A percentile compares a stretch with the other conserved stretches of the same genome.
Conservation (phyloP, 2,329 filamentous ascomycete genomes). For the Microcera coccophila region DNA sequence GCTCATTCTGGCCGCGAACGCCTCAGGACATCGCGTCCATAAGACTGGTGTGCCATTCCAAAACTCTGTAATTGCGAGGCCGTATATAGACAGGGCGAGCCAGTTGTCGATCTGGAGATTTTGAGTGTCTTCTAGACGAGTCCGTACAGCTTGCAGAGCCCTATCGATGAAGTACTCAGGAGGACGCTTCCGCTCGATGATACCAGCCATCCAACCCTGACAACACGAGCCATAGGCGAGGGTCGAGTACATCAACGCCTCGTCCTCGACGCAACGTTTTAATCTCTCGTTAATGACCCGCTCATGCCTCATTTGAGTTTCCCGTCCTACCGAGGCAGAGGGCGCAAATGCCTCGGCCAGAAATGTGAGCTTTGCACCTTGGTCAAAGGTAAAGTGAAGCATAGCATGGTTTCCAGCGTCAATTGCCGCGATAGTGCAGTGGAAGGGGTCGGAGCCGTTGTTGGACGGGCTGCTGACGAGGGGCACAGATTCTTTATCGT, state of each 20-base stretch:
- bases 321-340: not conserved
- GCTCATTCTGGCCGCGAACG: not conserved
- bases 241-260: constrained; percentile 12
- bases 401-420: constrained; percentile 6
- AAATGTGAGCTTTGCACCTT: constrained; percentile 5
- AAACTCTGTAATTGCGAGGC: constrained; percentile 7
- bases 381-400: constrained; percentile 6
- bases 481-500: not conserved
- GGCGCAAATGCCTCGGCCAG: constrained; percentile 13
- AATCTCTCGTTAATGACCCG: constrained; percentile 3
- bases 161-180: constrained; percentile 8
- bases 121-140: not conserved
- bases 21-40: not conserved
- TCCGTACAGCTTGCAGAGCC: constrained; percentile 6
- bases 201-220: constrained; percentile 9
- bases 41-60: constrained; percentile 3
- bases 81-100: constrained; percentile 8
- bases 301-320: constrained; percentile 4
- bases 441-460: constrained; percentile 10
- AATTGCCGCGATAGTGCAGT: constrained; percentile 6
- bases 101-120: not conserved
- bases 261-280: constrained; percentile 8
- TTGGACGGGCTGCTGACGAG: not conserved
- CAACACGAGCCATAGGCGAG: constrained; percentile 11
- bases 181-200: not conserved